Base-by-base conservation (phyloP, 2,329 filamentous ascomycete genomes). In the Trichophyton benhamiae region DNA sequence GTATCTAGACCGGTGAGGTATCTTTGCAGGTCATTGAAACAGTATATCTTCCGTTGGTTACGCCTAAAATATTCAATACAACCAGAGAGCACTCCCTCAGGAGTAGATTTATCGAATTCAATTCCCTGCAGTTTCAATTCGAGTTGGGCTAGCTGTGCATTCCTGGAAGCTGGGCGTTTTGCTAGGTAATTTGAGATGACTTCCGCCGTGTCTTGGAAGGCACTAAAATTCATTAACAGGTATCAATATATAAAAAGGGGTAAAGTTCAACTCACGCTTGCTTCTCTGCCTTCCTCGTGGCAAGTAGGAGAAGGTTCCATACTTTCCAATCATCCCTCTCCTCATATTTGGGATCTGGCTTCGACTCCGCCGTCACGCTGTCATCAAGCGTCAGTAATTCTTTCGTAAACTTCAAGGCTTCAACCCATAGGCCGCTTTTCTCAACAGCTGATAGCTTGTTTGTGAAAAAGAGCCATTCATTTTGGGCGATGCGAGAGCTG, bases 251-350 rank as follows among this genome's bases (percentile, higher is more conserved):
- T 20, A 22, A 22, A 20, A 58, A 13, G 11, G 25, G 65, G 58
- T 49, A 57, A 5, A 62, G 8, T 25, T 44, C 48, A 55, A 69
- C 75, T 63, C 67, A 77, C 75, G 70, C 71, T 61, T 68, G 57
- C 6, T 58, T 68, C 42, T 69, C 68, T 3, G 72, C 62, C 25
- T 72, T 70, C 20, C 69, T 68, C 13, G 69, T 68, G 11, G 74
- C 70, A 17, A 65, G 66, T 9, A 77, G 64, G 58, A 79, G 67
- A 11, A 77, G 66, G n/a, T 68, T 71, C 78, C 78, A 80, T 17
- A 78, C 71, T 49, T 68, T 71, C 74, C 77, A 78, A 60, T 79
- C 76, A 65, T 78, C 74, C 60, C 71, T 70, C 67, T 74, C 74
- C 61, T 72, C 70, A 2, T 72, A 63, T 25, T 63, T 57, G 13